These are phyloP conservation scores for Plectranthus barbatus DNA, from an alignment of 257 asterid species.

Conservation along the genomic window DNA sequence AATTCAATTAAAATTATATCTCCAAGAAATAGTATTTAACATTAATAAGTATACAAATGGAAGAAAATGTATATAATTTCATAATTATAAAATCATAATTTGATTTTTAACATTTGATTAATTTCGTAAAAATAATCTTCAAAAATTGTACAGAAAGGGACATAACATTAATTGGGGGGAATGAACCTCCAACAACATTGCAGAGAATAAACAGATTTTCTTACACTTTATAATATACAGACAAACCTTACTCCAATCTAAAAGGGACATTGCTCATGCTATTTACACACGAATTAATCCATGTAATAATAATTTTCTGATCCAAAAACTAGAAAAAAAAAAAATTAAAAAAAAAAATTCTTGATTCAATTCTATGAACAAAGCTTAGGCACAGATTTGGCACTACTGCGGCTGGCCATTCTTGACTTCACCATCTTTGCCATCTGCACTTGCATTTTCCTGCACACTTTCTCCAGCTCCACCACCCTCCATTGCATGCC, in stretches of 20 bases:
- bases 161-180: conserved; percentile 5
- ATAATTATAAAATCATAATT: no score
- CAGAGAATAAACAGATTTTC: conserved; percentile 17
- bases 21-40: no score
- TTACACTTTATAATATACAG: conserved; percentile 1
- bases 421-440: conserved; percentile 63
- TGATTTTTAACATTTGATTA: no score
- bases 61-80: no score
- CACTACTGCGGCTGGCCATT: conserved; percentile 32
- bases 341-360: neutral
- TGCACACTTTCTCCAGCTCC: conserved; percentile 70
- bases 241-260: conserved; percentile 18
- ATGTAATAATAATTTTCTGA: neutral
- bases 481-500: conserved; percentile 85
- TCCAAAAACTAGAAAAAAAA: neutral
- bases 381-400: conserved; percentile 63
- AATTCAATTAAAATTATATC: no score
- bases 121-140: no score
- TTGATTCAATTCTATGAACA: conserved; percentile 49
- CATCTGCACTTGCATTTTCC: conserved; percentile 71
- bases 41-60: no score
- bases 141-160: no score
- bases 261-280: conserved; percentile 11
- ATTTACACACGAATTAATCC: conserved; percentile 18
- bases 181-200: neutral